These are phyloP conservation scores for Pluteus cervinus DNA, from an alignment of 768 basidiomycete genomes.

Conservation along the genomic window DNA sequence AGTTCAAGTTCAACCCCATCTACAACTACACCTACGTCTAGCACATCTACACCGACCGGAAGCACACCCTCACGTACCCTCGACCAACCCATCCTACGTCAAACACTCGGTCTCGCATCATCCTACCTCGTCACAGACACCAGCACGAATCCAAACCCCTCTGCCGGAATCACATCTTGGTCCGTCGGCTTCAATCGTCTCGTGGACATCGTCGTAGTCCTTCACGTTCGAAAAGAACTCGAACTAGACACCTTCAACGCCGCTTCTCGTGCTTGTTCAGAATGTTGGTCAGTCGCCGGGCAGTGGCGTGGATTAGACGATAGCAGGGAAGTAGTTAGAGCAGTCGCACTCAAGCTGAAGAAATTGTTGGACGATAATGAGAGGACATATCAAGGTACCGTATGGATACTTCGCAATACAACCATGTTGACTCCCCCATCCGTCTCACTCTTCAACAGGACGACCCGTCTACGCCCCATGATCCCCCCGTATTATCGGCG, in stretches of 20 bases:
- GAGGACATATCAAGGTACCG: conserved; percentile 35
- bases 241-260: conserved; percentile 73
- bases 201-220: conserved; percentile 67
- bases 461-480: conserved; percentile 33
- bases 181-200: conserved; percentile 59
- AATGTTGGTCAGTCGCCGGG: conserved; percentile 72
- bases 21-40: neutral
- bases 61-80: conserved; percentile 28
- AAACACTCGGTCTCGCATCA: conserved; percentile 63
- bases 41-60: conserved; percentile 8
- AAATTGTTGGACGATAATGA: conserved; percentile 51
- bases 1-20: conserved; percentile 11
- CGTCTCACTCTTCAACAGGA: conserved; percentile 19
- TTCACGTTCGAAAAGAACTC: conserved; percentile 61
- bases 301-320: conserved; percentile 66
- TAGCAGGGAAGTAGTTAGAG: conserved; percentile 55
- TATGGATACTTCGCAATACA: neutral
- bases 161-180: conserved; percentile 57
- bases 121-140: conserved; percentile 77
- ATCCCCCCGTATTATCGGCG: no score
- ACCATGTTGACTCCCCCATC: neutral
- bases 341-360: conserved; percentile 57
- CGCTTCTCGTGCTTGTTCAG: conserved; percentile 66
- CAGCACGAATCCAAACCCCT: conserved; percentile 55
- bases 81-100: conserved; percentile 57